Evolutionary conservation across 805 yeast species (phyloP), one percentile per base, ranked within the genome.

Genomic region (Kodamaea kaohsiungensis): DNA sequence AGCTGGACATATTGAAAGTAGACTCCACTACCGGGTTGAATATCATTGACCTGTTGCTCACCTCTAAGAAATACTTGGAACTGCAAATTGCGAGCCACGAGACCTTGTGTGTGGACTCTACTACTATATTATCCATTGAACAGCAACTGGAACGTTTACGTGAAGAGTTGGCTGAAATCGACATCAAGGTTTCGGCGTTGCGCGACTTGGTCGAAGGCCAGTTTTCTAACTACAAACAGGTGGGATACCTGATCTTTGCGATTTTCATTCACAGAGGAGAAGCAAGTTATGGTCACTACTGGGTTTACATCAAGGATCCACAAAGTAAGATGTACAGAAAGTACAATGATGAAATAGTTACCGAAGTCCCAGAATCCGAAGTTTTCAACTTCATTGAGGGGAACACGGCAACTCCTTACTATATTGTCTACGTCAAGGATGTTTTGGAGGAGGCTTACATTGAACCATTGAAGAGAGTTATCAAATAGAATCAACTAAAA

Each of bases 241-340:
- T 86, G 27, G 96, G 92, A 0, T 95, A 93, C 69, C 79, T 89
- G 0, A 78, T 95, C 10, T 93, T 92, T 73, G 96, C 98, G 0
- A 86, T 93, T 6, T 95, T 95, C 65, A 91, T 95, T 48, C 99
- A 95, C 68, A 77, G 97, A 49, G 99, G 99, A 6, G 96, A 91
- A 63, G 98, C 97, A 0, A 86, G 91, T 50, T 93, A 89, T 65
- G 99, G 99, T 1, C 99, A 95, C 70, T 95, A 95, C 69, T 95
- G 98, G 98, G 83, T 93, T 15, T 95, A 93, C 66, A 92, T 95
- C 57, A 84, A 82, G 55, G 98, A 95, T 69, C 82, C 85, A 2
- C 79, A 79, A 57, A 77, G 79, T 16, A 79, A 82, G 27, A 72
- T 88, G 17, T 95, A 85, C 82, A 78, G 97, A 57, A 92, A 91